Evolutionary conservation across 805 yeast genomes (phyloP), one percentile per base, ranked within the genome.

Genomic region (Cyberlindnera xishuangbannaensis): DNA sequence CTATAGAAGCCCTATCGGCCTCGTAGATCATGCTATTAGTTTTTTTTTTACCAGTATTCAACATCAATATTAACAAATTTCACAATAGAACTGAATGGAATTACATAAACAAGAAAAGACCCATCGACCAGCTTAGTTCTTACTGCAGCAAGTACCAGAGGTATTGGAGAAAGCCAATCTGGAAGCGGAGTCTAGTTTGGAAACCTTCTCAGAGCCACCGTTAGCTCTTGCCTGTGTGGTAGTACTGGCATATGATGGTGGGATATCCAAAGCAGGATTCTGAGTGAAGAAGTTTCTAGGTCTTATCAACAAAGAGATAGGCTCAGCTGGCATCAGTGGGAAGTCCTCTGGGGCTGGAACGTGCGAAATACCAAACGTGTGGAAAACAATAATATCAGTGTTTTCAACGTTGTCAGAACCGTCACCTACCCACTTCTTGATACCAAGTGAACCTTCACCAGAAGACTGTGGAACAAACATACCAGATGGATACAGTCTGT

Each of bases 291-390:
- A 77, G 61, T 83, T 76, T 56, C 90, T 70, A 48, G 92, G 92
- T 59, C 88, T 73, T 55, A 83, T 65, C 63, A 78, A 64, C 47
- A 83, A 65, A 39, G 80, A 74, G 50, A 83, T 78, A 51, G 85
- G 82, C 62, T 83, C 94, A 31, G 86, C 81, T 30, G 92, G 92
- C 92, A 83, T 83, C 44, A 83, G 73, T 37, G 92, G 92, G 79
- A 82, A 83, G 59, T 83, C 94, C 64, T 83, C 92, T 39, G 92
- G 90, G 11, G 88, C 79, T 39, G 94, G 94, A 73, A 82, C 78
- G 57, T 83, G 94, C 21, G 90, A 77, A 46, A 83, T 74, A 51
- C 92, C 92, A 51, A 83, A 83, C 18, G 90, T 83, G 60, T 83
- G 88, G 77, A 76, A 83, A 50, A 78, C 62, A 33, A 83, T 70